Evolutionary conservation across 108 stramenopile genomes (phyloP), one percentile per base, ranked within the genome.

Genomic region (Skeletonema tropicum): DNA sequence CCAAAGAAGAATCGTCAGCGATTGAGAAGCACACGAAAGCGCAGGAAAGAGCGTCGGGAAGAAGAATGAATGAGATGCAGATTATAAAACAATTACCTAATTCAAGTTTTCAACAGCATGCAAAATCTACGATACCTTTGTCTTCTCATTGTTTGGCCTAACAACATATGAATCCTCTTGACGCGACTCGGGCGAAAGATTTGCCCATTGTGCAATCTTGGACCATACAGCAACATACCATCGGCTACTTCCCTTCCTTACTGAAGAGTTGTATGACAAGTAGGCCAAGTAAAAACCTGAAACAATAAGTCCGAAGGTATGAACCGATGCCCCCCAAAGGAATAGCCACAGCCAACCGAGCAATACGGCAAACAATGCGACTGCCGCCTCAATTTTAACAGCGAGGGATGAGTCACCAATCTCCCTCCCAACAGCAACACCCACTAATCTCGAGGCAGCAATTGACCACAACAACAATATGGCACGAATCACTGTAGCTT

Each of bases 191-290:
- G 80, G 80, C 7, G 80, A 69, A 3, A 65, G 29, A 63, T 73
- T 71, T 3, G 80, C 80, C 80, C 80, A 81, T n/a, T 35, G 33
- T 30, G 52, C 75, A 33, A 81, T 66, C n/a, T 45, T 70, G 55
- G 74, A 80, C 79, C 79, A 80, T 1, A 76, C 79, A 25, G 79
- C 74, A 36, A 29, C 23, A 57, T 59, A 79, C 76, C 80, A 61
- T 10, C 72, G 62, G 26, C 64, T 21, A 32, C 75, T 39, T 55
- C 79, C 71, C 52, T 17, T 41, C 35, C 39, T 55, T n/a, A 38
- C 30, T 25, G 71, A 46, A 25, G 64, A 76, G 49, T 55, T 45
- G 15, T 29, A 66, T 8, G 76, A 57, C 31, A 64, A 57, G 36
- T 52, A 33, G 3, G 29, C 31, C 31, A 71, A 65, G 45, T 48